Base-by-base conservation (phyloP, 192 early-diverging fungal species). In the Fimicolochytrium jonesii region DNA sequence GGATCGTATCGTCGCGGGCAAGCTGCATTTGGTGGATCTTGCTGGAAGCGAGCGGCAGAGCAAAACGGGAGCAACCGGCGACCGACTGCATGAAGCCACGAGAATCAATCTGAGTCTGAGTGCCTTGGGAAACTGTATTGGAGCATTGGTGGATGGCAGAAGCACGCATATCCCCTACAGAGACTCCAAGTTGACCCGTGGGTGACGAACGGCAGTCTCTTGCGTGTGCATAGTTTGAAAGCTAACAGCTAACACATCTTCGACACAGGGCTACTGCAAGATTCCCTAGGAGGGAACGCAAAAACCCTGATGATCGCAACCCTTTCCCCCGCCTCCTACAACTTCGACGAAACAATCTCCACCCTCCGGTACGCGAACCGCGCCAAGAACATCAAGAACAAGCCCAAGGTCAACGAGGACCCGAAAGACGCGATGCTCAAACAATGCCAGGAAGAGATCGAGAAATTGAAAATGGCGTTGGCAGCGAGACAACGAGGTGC, bases 261-360 rank as follows among this genome's bases (percentile, higher is more conserved):
- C n/a, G 36, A 42, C 49, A n/a, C 44, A 80, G 72, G 80, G 43
- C 61, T 86, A 36, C 52, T 86, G 18, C 84, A 86, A 60, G 84
- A 86, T 64, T 86, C 84, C 13, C 62, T 86, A 3, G 84, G 84
- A 44, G 84, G 84, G 26, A 86, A 86, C 50, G 74, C 84, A 22
- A 86, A 84, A 64, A 86, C 84, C 10, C 59, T 86, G 6, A 86
- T 86, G 84, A 78, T 86, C 39, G 84, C 84, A 6, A 85, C 84
- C 22, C 56, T 86, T 25, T 70, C 66, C 41, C 84, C 82, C 0
- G 84, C 84, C 15, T 70, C 60, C 31, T 83, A 82, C 64, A 85
- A 86, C 62, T 85, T 56, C 61, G 84, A 86, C 33, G 84, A 86
- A 54, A 85, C 84, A 0, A 54, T 86, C 28, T 71, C 67, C 10